Conservation (phyloP, 768 basidiomycete species). For the Collybia mongolica region DNA sequence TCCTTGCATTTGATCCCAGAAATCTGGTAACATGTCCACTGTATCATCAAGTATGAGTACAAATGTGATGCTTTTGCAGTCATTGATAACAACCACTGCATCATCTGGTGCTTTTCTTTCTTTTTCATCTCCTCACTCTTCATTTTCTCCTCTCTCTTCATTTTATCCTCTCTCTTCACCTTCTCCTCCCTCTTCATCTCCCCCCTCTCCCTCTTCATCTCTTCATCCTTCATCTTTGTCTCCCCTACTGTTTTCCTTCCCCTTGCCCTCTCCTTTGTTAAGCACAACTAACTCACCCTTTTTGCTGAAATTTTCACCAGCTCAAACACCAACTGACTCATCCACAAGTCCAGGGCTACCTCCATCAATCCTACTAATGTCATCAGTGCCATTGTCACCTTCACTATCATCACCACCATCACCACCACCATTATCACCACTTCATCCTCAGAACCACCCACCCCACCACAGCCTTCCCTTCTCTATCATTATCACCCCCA, state of each 20-base stretch:
- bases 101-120: neutral
- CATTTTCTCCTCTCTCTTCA: no score
- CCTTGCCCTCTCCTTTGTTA: neutral
- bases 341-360: no score
- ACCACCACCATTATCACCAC: neutral
- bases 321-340: no score
- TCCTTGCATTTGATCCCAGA: no score
- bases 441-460: no score
- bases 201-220: neutral
- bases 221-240: neutral
- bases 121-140: neutral
- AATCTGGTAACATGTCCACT: no score
- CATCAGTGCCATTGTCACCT: neutral
- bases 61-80: neutral
- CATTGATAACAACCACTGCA: neutral
- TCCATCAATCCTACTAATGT: no score
- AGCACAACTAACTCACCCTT: neutral
- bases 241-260: neutral
- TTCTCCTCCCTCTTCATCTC: neutral
- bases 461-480: no score
- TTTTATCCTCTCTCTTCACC: no score
- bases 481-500: no score
- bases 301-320: neutral
- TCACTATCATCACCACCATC: neutral
- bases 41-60: no score